Conservation (phyloP, 2,329 filamentous ascomycete species). For the Trichocomaceae sp. region DNA sequence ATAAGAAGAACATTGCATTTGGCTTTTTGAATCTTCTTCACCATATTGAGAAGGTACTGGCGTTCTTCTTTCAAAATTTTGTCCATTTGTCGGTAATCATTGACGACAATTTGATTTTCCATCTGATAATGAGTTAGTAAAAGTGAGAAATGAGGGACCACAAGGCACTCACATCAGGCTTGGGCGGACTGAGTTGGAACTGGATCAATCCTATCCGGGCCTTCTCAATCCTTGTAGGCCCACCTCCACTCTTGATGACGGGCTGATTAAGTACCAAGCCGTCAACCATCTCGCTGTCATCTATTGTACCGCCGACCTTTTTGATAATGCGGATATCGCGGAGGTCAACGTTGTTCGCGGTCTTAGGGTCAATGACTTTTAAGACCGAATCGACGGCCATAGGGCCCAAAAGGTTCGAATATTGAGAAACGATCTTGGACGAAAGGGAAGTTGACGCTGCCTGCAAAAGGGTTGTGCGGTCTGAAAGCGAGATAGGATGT, state of each 20-base stretch:
- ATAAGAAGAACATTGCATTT: constrained; percentile 99
- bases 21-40: constrained; percentile 99
- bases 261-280: constrained; percentile 87
- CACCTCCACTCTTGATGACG: constrained; percentile 87
- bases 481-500: constrained; percentile 79
- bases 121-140: constrained; percentile 52
- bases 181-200: constrained; percentile 96
- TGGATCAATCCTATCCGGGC: constrained; percentile 94
- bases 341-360: constrained; percentile 90
- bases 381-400: constrained; percentile 97
- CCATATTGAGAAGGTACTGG: constrained; percentile 95
- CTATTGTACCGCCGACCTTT: constrained; percentile 96
- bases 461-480: constrained; percentile 85
- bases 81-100: constrained; percentile 99
- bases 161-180: constrained; percentile 70
- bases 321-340: constrained; percentile 96
- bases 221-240: constrained; percentile 91
- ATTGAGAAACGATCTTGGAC: constrained; percentile 97
- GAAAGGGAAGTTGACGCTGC: constrained; percentile 94
- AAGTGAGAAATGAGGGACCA: not conserved
- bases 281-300: constrained; percentile 95
- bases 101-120: constrained; percentile 99
- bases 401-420: constrained; percentile 87
- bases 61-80: constrained; percentile 99
- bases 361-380: constrained; percentile 92